phyloP scores from a whole-genome alignment of 2,329 filamentous ascomycete genomes.

The Daldinia sp. region DNA sequence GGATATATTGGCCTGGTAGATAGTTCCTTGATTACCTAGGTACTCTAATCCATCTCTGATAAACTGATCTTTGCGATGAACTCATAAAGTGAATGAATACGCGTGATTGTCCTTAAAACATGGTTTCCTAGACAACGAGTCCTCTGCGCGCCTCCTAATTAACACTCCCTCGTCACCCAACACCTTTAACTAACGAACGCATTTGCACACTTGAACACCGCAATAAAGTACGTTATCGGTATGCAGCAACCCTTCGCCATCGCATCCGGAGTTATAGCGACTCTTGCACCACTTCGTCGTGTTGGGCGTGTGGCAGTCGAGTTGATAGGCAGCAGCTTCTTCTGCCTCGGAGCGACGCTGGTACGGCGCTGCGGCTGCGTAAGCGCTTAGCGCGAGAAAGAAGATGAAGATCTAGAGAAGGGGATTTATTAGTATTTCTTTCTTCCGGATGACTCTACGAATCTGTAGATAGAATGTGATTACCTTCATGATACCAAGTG shows the following conservation, averaged over 20 bases:
- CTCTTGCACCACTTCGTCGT: background rate
- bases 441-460: background rate
- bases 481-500: background rate
- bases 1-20: no score
- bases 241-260: background rate
- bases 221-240: slow-evolving; percentile 4
- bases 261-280: background rate
- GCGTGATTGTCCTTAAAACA: background rate
- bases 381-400: background rate
- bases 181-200: background rate
- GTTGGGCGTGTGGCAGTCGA: background rate
- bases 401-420: background rate
- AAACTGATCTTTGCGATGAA: no score
- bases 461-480: background rate
- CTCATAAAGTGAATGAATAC: background rate
- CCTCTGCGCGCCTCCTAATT: background rate
- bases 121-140: background rate
- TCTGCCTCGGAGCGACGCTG: background rate
- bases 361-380: background rate
- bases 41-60: no score
- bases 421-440: background rate
- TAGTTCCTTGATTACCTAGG: background rate
- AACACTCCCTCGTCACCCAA: background rate
- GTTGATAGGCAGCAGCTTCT: background rate
- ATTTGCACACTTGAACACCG: background rate